Conservation (phyloP, 2,329 filamentous ascomycete species). For the Ampelomyces quisqualis region DNA sequence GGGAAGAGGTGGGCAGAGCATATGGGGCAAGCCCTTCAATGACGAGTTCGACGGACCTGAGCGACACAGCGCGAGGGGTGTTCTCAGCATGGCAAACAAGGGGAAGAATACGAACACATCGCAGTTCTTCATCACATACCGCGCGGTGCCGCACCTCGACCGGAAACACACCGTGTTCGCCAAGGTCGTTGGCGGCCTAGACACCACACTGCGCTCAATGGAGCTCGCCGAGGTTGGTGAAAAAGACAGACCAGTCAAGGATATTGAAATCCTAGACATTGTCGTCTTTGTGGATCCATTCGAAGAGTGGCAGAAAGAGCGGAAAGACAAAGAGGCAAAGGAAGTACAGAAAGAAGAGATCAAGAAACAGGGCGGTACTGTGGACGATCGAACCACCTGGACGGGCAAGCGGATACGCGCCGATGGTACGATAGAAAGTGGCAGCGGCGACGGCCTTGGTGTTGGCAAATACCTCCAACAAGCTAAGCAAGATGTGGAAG, state of each 20-base stretch:
- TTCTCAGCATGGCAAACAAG: conserved; percentile 95
- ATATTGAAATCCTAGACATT: conserved; percentile 79
- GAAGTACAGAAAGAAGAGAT: conserved; percentile 66
- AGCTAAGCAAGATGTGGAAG: conserved; percentile 45
- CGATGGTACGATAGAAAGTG: conserved; percentile 60
- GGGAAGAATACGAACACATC: conserved; percentile 96
- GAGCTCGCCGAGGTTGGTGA: conserved; percentile 75
- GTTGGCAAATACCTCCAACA: conserved; percentile 83
- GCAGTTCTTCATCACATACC: conserved; percentile 94
- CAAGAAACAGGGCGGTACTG: conserved; percentile 66
- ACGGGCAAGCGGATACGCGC: conserved; percentile 85
- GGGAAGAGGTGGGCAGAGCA: conserved; percentile 81
- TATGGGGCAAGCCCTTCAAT: conserved; percentile 92
- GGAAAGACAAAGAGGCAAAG: conserved; percentile 55
- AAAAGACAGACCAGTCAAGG: conserved; percentile 71
- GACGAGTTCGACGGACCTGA: conserved; percentile 91
- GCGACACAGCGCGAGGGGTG: conserved; percentile 77
- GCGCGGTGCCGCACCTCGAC: conserved; percentile 80
- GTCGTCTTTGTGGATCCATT: conserved; percentile 93
- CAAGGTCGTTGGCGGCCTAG: conserved; percentile 73
- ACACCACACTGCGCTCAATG: conserved; percentile 70
- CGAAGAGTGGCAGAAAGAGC: conserved; percentile 80
- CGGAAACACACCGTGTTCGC: conserved; percentile 98
- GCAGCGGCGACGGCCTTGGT: conserved; percentile 55
- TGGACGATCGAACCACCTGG: conserved; percentile 92